Conservation (phyloP, 78 protist species). For the Dictyostelium citrinum region DNA sequence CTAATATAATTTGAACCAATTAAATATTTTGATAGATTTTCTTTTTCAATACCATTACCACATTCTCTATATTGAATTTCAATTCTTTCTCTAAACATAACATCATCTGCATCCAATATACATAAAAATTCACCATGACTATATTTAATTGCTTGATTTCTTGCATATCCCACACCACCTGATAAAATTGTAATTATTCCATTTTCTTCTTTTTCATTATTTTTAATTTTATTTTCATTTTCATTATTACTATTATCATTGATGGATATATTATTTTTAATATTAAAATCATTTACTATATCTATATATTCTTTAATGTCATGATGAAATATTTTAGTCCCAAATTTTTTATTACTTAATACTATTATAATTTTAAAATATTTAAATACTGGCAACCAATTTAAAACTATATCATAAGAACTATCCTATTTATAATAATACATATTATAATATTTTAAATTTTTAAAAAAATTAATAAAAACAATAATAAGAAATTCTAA, state of each 20-base stretch:
- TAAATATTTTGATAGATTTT: neutral
- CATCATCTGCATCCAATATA: constrained; percentile 65
- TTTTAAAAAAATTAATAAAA: neutral
- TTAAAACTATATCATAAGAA: constrained; percentile 3
- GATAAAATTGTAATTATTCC: neutral
- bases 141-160: constrained; percentile 47
- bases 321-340: neutral
- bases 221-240: neutral
- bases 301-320: constrained; percentile 25
- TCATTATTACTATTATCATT: neutral
- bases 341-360: neutral
- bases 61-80: constrained; percentile 10
- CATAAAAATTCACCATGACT: constrained; percentile 68
- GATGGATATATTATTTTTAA: neutral
- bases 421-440: constrained; percentile 23
- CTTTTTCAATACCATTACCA: neutral
- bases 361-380: neutral
- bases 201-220: neutral
- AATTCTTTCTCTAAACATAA: constrained; percentile 70
- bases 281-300: neutral
- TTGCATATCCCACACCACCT: constrained; percentile 61
- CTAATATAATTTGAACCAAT: constrained; percentile 65
- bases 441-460: neutral
- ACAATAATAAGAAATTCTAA: neutral
- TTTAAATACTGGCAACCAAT: constrained; percentile 31